Base-by-base conservation (phyloP, 1,139 yeast genomes). In the Candida pseudocylindracea region DNA sequence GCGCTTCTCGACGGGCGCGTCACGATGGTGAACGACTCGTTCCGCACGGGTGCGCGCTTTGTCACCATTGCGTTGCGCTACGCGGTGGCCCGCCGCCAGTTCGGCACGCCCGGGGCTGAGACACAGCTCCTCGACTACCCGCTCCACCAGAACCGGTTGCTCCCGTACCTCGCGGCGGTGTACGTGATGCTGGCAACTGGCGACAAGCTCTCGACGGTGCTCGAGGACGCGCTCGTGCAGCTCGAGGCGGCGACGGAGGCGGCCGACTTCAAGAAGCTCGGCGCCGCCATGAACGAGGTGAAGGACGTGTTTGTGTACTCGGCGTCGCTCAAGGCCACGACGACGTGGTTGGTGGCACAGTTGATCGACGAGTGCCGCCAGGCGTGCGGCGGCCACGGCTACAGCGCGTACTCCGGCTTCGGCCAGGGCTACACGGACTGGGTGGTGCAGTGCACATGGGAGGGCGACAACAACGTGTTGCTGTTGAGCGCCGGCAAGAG, bases 391-490 rank as follows among this genome's bases (percentile, higher is more conserved):
- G 44, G 44, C 10, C 42, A 35, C 36, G 44, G 44, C 24, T 41
- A 41, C 40, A 37, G 40, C n/a, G 38, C 42, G n/a, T 41, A 41
- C 37, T 36, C 40, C 8, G 43, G 44, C 2, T 41, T 41, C 27
- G 44, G 44, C 4, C 40, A 41, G 37, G 32, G 39, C 10, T 41
- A 41, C 31, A 41, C 37, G 8, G 44, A 41, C 33, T 41, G 44
- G 44, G 44, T 39, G 20, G 43, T 41, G n/a, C 44, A 41, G 34
- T 41, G 44, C 30, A 41, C 44, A 2, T 41, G 44, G 44, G 44
- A 41, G 31, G 44, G 44, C 11, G 44, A 41, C 35, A 41, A 41
- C 37, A 41, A 39, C 32, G 44, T 41, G 30, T 36, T 41, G 34
- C 42, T 39, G 12, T 38, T 41, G 43, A 37, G 42, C 28, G 44